Evolutionary conservation across 345 rosid species (phyloP), one percentile per base, ranked within the genome.

Genomic region (Salix brachista): DNA sequence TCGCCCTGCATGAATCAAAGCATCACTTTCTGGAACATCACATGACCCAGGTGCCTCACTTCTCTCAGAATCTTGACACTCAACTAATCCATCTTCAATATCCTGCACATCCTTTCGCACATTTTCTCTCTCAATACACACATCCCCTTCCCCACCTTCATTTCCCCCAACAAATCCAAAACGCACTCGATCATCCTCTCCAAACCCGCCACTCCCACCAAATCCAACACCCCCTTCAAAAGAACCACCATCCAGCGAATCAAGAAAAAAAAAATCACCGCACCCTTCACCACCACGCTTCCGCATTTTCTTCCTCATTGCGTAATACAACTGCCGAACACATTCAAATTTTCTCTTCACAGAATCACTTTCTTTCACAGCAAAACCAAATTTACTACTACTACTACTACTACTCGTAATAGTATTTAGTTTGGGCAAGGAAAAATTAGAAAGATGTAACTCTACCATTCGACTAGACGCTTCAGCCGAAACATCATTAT

Each of bases 401-500:
- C 84, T 91, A 13, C 6, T 65, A 28, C 18, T 11, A 2, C 18
- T 28, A 25, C 18, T 28, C 30, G 16, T 62, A 62, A 5, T 26
- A 6, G 52, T 46, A 14, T 46, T 46, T 46, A 46, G 18, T 46
- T 46, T 46, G 52, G 52, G 14, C 4, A 14, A 46, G 52, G 19
- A 46, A 5, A 46, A 3, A 46, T 14, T 46, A 44, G 82, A 80
- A 80, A 67, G 78, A 64, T 89, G 90, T 66, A 88, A 81, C 79
- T 91, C 92, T 69, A 86, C 48, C 97, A 96, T 91, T 25, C 87
- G 85, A 70, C 84, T 83, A 30, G 97, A 83, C 46, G 99, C 99
- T 82, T 90, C 91, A 4, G 81, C 93, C 60, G 98, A 90, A 80
- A 94, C 80, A 79, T 81, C 82, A 16, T 97, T 94, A 80, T 96